phyloP scores from a whole-genome alignment of 1,284 basidiomycete species.

The Ceratobasidium sp. region DNA sequence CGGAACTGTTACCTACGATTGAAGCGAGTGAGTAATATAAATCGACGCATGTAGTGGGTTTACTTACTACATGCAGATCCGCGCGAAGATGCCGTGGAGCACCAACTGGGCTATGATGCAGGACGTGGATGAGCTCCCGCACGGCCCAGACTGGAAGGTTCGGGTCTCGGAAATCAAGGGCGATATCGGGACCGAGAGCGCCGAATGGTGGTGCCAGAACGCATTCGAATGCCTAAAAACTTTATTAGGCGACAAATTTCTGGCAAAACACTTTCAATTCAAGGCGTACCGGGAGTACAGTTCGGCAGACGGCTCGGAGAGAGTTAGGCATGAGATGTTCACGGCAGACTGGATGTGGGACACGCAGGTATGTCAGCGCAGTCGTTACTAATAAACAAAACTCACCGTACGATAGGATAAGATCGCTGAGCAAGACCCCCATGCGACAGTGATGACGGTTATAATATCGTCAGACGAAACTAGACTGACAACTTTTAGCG shows the following conservation, averaged over 20 bases:
- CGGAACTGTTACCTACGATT: background rate
- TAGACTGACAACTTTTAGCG: constrained; percentile 37
- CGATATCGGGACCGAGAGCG: constrained; percentile 47
- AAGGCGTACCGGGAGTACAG: constrained; percentile 18
- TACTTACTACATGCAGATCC: constrained; percentile 10
- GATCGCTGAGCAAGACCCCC: background rate
- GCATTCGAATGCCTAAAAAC: constrained; percentile 55
- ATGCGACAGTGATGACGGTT: constrained; percentile 24
- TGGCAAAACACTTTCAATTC: constrained; percentile 2
- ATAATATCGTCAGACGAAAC: constrained; percentile 48
- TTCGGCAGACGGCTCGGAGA: background rate
- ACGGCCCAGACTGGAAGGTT: constrained; percentile 9
- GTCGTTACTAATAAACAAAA: background rate
- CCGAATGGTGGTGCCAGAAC: constrained; percentile 57
- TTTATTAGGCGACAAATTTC: constrained; percentile 49
- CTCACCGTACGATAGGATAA: constrained; percentile 16
- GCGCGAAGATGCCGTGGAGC: background rate
- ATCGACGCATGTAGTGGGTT: background rate
- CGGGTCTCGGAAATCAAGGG: constrained; percentile 46
- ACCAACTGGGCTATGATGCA: constrained; percentile 9
- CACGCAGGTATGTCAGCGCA: constrained; percentile 30
- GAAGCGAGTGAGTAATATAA: background rate
- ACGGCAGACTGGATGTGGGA: constrained; percentile 46
- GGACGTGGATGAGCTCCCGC: constrained; percentile 29
- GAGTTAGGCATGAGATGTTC: constrained; percentile 26